A percentile compares a stretch with the other conserved stretches of the same genome.
Conservation (phyloP, 176 grass and related monocot species). For the sorghum (Sorghum bicolor) region Sorghum_bicolor_NCBIv3 NC_012874.2:66084001-66084500, state of each 20-base stretch:
- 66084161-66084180: background rate
- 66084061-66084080: background rate
- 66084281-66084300: background rate
- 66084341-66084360: background rate
- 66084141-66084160: background rate
- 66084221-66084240: background rate
- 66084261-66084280: background rate
- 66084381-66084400: background rate
- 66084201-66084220: background rate
- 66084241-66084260: background rate
- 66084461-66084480: background rate
- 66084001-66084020: background rate
- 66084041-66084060: background rate
- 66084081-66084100: background rate
- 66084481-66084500: background rate
- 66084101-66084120: background rate
- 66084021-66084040: background rate
- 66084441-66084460: slow-evolving; percentile 1
- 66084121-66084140: background rate
- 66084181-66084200: background rate
- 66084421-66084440: background rate
- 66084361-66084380: background rate
- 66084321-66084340: background rate
- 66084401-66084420: rapidly evolving
- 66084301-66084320: background rate